Base-by-base conservation (phyloP, 768 basidiomycete genomes). In the Cyathus striatus region DNA sequence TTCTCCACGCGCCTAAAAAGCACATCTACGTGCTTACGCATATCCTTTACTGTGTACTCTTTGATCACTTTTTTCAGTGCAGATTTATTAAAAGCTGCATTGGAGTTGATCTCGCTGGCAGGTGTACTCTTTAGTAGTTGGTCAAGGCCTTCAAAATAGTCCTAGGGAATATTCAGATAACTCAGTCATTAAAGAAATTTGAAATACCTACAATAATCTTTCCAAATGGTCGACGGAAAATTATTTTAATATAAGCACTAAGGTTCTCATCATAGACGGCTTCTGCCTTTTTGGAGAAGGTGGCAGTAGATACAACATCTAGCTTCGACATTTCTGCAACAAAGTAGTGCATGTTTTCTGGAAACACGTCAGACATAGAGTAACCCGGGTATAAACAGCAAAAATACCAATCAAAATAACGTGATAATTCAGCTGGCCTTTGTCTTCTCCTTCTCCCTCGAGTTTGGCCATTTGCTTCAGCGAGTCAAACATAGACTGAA, bases 331-430 rank as follows among this genome's bases (percentile, higher is more conserved):
- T 81, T 55, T 95, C 93, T 0, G 84, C 79, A 26, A 92, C 78
- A 57, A 96, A 95, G 56, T 87, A 83, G 50, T 94, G 88, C 93
- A 95, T 96, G 58, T 98, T 98, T 64, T 96, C 95, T 98, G 57
- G 2, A 22, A 23, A 39, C 36, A 52, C 32, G 38, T 27, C n/a
- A 37, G 13, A 14, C 12, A 17, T 12, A 37, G 30, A 14, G 34
- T 3, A 48, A 33, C 39, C n/a, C 22, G 20, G n/a, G 26, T 14
- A 32, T 16, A 38, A 6, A 32, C 4, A 24, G 62, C 86, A n/a
- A n/a, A n/a, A n/a, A 54, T 55, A 94, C 95, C 95, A 44, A 97
- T 86, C 47, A 98, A 72, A 55, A 95, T 86, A 51, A 97, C 90
- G 58, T 96, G 92, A 50, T 91, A 96, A 61, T 97, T 97, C 41